Percentiles rank a stretch among this genome's conserved stretches.
Conservation (phyloP, 495 filamentous ascomycete genomes). For the Sordaria brevicollis region DNA sequence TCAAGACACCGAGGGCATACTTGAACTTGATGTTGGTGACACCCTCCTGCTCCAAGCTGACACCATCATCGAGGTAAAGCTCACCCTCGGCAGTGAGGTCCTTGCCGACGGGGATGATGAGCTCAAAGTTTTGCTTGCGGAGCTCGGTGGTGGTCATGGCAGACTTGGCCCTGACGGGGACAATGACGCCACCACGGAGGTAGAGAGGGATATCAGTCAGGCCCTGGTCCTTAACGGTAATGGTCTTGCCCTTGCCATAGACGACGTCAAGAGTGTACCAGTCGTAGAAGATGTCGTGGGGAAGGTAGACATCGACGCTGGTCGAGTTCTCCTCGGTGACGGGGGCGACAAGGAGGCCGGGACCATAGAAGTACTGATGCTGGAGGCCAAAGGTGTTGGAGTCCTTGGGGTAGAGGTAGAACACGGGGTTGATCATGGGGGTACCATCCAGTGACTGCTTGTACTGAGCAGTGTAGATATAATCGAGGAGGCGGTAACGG, state of each 20-base stretch:
- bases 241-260: conserved; percentile 41
- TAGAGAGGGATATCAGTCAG: conserved; percentile 64
- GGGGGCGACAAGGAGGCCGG: conserved; percentile 60
- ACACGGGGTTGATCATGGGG: conserved; percentile 60
- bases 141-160: conserved; percentile 63
- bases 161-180: conserved; percentile 51
- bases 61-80: conserved; percentile 54
- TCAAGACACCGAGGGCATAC: conserved; percentile 40
- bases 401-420: conserved; percentile 63
- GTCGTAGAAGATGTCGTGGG: conserved; percentile 69
- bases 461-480: conserved; percentile 70
- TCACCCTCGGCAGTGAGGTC: conserved; percentile 28
- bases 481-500: conserved; percentile 68
- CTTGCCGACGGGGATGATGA: conserved; percentile 53
- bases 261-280: conserved; percentile 53
- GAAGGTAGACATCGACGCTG: conserved; percentile 61
- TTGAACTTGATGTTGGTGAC: conserved; percentile 43
- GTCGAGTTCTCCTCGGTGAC: conserved; percentile 56
- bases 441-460: conserved; percentile 54
- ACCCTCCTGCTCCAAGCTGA: conserved; percentile 39
- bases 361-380: conserved; percentile 65
- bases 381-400: conserved; percentile 48
- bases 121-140: conserved; percentile 54
- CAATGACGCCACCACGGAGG: conserved; percentile 58
- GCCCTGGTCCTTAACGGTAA: conserved; percentile 43